Percentiles rank a stretch among this genome's conserved stretches.
Evolutionary conservation across 257 asterid genomes (phyloP).

Genomic region (Solanum peruvianum): DNA sequence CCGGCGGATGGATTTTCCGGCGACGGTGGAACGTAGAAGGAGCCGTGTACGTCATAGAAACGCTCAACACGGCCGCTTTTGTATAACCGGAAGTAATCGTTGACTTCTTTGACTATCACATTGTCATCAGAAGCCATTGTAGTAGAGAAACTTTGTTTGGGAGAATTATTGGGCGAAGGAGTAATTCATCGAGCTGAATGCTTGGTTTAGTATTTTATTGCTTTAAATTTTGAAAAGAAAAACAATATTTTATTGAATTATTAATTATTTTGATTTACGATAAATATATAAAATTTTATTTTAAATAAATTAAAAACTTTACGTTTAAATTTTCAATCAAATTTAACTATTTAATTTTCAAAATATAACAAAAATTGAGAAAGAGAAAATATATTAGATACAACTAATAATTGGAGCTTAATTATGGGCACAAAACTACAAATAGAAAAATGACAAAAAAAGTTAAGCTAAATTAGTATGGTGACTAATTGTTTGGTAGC

Average conservation of each 20-base stretch:
- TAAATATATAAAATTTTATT: too few relatives aligned
- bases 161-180: background rate
- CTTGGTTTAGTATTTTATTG: too few relatives aligned
- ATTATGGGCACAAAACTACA: too few relatives aligned
- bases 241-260: too few relatives aligned
- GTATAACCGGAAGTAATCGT: conserved; percentile 9
- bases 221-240: too few relatives aligned
- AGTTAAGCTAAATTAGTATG: background rate
- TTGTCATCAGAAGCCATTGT: conserved; percentile 3
- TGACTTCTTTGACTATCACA: conserved; percentile 5
- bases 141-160: background rate
- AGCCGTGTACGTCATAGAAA: background rate
- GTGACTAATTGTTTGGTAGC: background rate
- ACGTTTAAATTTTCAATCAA: too few relatives aligned
- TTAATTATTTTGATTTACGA: too few relatives aligned
- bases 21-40: conserved; percentile 6
- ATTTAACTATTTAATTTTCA: too few relatives aligned
- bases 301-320: too few relatives aligned
- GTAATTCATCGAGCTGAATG: background rate
- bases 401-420: too few relatives aligned
- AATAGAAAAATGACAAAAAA: background rate
- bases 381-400: too few relatives aligned
- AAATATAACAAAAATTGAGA: too few relatives aligned
- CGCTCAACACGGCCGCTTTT: conserved; percentile 18
- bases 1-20: background rate